A percentile compares a stretch with the other conserved stretches of the same genome.
phyloP scores from a whole-genome alignment of 495 filamentous ascomycete genomes.

The Aspergillus mulundensis region DNA sequence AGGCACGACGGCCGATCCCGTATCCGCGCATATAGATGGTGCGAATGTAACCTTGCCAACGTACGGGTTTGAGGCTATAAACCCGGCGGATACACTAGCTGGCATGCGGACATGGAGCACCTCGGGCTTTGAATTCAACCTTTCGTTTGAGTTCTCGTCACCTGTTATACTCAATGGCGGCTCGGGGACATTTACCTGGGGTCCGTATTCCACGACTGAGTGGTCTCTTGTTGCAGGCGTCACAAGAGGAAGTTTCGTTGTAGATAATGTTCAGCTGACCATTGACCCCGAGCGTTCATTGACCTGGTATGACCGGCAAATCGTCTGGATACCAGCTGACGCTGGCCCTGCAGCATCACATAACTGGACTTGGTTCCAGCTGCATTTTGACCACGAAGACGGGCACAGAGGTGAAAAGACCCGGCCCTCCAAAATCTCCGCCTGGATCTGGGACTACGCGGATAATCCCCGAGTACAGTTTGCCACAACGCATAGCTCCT shows the following conservation, averaged over 20 bases:
- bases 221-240: slow-evolving; percentile 7
- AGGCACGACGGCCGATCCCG: not conserved
- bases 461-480: not conserved
- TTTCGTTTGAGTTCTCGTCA: slow-evolving; percentile 1
- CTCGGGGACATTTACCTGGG: not conserved
- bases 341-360: not conserved
- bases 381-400: not conserved
- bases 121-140: not conserved
- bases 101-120: not conserved
- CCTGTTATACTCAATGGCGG: slow-evolving; percentile 6
- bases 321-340: not conserved
- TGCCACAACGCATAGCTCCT: not conserved
- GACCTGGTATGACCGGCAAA: slow-evolving; percentile 11
- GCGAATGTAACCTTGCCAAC: not conserved
- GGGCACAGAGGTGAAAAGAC: not conserved
- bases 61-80: not conserved
- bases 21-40: not conserved
- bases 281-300: not conserved
- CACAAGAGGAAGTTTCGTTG: not conserved
- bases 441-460: slow-evolving; percentile 1
- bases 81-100: not conserved
- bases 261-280: not conserved
- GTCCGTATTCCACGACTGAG: not conserved
- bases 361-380: slow-evolving; percentile 11
- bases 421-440: not conserved